Base-by-base conservation (phyloP, 345 rosid genomes). In the Eucalyptus sp. region DNA sequence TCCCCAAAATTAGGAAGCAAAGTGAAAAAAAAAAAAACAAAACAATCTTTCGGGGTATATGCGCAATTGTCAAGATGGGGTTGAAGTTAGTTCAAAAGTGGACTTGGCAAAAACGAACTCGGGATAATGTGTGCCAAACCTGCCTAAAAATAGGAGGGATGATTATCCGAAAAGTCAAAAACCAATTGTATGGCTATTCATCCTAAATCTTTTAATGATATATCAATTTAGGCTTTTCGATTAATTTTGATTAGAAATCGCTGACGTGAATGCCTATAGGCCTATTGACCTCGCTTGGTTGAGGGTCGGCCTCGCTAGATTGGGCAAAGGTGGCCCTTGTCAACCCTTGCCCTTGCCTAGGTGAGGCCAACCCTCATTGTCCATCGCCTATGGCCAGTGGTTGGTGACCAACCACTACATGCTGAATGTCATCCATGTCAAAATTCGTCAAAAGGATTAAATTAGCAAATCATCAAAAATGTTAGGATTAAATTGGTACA, bases 241-340 rank as follows among this genome's bases (percentile, higher is more conserved):
- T 60, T 2, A 25, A 60, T 60, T 60, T 60, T 60, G 15, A 60
- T 27, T 10, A 25, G 64, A 60, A 58, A 58, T 58, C 2, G 0
- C 1, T 11, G n/a, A 58, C 7, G 0, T 58, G 13, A 12, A 58
- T 10, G 0, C 14, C 15, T 3, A 12, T 25, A 25, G 4, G 14
- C n/a, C 3, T 58, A 58, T 2, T 25, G 31, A 8, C 1, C 31
- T 60, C 2, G 3, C 66, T 60, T 60, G n/a, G 66, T 25, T 12
- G 15, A 60, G 7, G 66, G 66, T 5, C 1, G 4, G 7, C 66
- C 15, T 25, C 0, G 13, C 29, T 25, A 58, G 6, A 58, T 58
- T 11, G 10, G 64, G n/a, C 64, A 25, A 58, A 7, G n/a, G 2
- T 58, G 13, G n/a, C 64, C n/a, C 3, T 58, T 2, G 10, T 52